Evolutionary conservation across 2,329 filamentous ascomycete species (phyloP).

Genomic region (Graphiopsis chlorocephala): DNA sequence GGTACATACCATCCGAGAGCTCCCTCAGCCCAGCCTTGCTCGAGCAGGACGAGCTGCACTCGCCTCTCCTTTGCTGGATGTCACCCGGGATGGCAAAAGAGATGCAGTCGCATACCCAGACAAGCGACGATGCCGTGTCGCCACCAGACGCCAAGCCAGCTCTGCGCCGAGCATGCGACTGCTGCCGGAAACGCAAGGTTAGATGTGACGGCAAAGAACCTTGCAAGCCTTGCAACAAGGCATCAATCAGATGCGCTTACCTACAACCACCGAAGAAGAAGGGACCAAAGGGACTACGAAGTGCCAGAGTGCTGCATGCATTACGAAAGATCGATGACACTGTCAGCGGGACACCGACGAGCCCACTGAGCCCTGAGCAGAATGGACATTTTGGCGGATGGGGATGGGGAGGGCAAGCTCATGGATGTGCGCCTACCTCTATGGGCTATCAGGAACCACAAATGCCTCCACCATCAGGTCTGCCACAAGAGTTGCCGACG

Average conservation of each 20-base stretch:
- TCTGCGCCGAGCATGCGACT: constrained; percentile 36
- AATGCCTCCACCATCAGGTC: neutral
- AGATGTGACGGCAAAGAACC: constrained; percentile 35
- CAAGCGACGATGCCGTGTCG: constrained; percentile 21
- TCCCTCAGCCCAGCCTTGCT: neutral
- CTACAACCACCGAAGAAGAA: constrained; percentile 38
- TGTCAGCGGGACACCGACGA: constrained; percentile 25
- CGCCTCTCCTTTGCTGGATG: neutral
- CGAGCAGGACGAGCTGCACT: neutral
- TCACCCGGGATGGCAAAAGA: neutral
- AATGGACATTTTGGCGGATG: constrained; percentile 30
- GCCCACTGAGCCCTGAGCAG: constrained; percentile 25
- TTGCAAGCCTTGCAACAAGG: constrained; percentile 36
- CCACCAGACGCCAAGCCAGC: constrained; percentile 21
- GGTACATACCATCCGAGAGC: neutral
- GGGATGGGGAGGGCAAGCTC: constrained; percentile 25
- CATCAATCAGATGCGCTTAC: constrained; percentile 35
- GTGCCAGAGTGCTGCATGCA: constrained; percentile 35
- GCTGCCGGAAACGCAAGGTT: constrained; percentile 37
- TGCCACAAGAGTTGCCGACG: constrained; percentile 19
- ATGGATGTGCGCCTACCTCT: neutral
- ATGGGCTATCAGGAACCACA: constrained; percentile 12
- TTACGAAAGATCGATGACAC: constrained; percentile 35
- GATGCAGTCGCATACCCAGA: constrained; percentile 13
- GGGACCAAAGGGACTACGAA: constrained; percentile 36